phyloP scores from a whole-genome alignment of 2,329 filamentous ascomycete species.

The Intubia oerlemansii region DNA sequence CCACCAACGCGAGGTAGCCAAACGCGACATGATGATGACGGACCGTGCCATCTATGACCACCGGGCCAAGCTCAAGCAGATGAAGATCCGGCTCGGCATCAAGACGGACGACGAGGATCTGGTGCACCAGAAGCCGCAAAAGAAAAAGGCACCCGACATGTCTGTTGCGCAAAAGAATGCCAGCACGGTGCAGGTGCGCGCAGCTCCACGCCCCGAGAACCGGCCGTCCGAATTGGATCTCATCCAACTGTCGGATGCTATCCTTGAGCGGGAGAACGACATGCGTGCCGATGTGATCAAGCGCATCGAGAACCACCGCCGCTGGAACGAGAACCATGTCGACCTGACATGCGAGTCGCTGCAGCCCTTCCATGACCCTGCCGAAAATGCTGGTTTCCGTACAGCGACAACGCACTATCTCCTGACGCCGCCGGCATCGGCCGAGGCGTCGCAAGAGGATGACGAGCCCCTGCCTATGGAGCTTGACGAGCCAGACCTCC shows the following conservation, averaged over 20 bases:
- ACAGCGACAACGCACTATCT: slow-evolving; percentile 53
- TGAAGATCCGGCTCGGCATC: slow-evolving; percentile 74
- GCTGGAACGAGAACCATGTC: slow-evolving; percentile 79
- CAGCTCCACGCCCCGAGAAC: slow-evolving; percentile 45
- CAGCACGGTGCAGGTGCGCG: slow-evolving; percentile 37
- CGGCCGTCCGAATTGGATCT: slow-evolving; percentile 61
- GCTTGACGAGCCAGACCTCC: slow-evolving; percentile 21
- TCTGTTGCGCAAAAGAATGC: slow-evolving; percentile 37
- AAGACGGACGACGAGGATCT: slow-evolving; percentile 87
- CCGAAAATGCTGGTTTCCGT: slow-evolving; percentile 41
- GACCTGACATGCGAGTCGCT: slow-evolving; percentile 75
- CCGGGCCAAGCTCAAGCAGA: slow-evolving; percentile 61
- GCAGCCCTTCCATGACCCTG: slow-evolving; percentile 50
- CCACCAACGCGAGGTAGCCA: slow-evolving; percentile 57
- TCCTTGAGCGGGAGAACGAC: slow-evolving; percentile 62
- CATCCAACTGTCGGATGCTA: slow-evolving; percentile 51
- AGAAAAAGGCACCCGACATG: slow-evolving; percentile 43
- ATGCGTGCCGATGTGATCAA: slow-evolving; percentile 66
- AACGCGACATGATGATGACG: slow-evolving; percentile 52
- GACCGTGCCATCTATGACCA: slow-evolving; percentile 70
- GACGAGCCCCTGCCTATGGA: slow-evolving; percentile 24
- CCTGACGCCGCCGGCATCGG: slow-evolving; percentile 40
- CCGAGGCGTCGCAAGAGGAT: slow-evolving; percentile 22
- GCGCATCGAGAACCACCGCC: slow-evolving; percentile 70
- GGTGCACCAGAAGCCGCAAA: slow-evolving; percentile 76